These are phyloP conservation scores for Cadophora malorum DNA, from an alignment of 2,329 filamentous ascomycete genomes.

Conservation along the genomic window DNA sequence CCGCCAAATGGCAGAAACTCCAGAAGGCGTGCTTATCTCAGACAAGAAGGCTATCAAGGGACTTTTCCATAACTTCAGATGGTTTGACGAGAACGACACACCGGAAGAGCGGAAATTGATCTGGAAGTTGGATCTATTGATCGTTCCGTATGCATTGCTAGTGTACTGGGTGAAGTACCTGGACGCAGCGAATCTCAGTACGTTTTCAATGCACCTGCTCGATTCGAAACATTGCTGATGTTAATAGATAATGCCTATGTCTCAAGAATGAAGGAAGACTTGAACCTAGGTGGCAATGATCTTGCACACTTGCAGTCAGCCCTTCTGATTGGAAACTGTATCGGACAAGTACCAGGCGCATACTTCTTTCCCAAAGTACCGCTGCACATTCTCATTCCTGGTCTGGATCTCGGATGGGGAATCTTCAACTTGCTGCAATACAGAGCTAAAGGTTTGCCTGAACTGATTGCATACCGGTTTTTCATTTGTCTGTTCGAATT, in stretches of 20 bases:
- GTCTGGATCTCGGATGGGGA: background rate
- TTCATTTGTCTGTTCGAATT: background rate
- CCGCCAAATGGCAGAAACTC: background rate
- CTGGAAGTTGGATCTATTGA: constrained; percentile 8
- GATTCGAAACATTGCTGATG: background rate
- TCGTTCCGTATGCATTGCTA: background rate
- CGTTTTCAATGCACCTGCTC: background rate
- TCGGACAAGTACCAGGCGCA: background rate
- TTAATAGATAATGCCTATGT: constrained; percentile 8
- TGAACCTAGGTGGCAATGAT: constrained; percentile 3
- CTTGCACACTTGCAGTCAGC: constrained; percentile 4
- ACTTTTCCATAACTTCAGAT: background rate
- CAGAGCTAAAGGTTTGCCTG: background rate
- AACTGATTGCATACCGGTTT: background rate
- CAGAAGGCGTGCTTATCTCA: background rate
- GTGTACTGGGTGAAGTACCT: constrained; percentile 1
- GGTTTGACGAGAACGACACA: constrained; percentile 5
- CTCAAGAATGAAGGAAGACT: constrained; percentile 7
- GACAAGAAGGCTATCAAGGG: background rate
- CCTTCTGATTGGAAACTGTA: constrained; percentile 10
- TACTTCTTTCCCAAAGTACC: constrained; percentile 8
- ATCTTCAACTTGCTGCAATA: constrained; percentile 14
- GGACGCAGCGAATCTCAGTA: background rate
- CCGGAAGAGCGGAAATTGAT: constrained; percentile 7
- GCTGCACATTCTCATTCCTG: constrained; percentile 7